Base-by-base conservation (phyloP, 1,284 basidiomycete genomes). In the Xerocomus cyaneibrunnescens region DNA sequence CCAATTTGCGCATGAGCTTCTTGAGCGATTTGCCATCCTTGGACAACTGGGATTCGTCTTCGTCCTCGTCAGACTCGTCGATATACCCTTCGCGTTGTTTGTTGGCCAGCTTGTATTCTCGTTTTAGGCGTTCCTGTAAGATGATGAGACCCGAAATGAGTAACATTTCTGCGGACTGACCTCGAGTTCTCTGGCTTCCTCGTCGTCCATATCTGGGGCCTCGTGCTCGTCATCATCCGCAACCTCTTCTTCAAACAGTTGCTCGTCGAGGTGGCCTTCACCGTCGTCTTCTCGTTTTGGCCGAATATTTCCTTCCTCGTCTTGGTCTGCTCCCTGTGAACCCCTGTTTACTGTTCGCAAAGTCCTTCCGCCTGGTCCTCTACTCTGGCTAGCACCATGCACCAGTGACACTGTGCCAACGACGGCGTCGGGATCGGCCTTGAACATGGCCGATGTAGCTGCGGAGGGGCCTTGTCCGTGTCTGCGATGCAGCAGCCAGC, bases 201-300 rank as follows among this genome's bases (percentile, higher is more conserved):
- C 89, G 54, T 94, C 92, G 43, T 92, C 84, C 48, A 76, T 74
- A 27, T 84, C 83, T 51, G 89, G 86, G 19, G 78, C 74, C 38
- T 84, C 78, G 65, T 83, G 84, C 65, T 94, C 92, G 46, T 94
- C 92, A 57, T 94, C 92, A 60, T 94, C 92, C 19, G 87, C 87
- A 62, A 92, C 88, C 17, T 89, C 87, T 61, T 89, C 89, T 61
- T 94, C 91, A 62, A 83, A 94, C 22, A 87, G 79, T 52, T 89
- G 78, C 65, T 94, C 92, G 61, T 93, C 92, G 54, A 89, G 65
- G 62, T 87, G 85, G 16, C 86, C 87, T 55, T 89, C 87, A 34
- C 75, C 80, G 22, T 85, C 85, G 55, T 79, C 72, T 59, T 87
- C 84, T 54, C 74, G 78, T 60, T 79, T 76, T 39, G 75, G 62